Evolutionary conservation across 257 asterid species (phyloP).

Genomic region (Scutellaria baicalensis): DNA sequence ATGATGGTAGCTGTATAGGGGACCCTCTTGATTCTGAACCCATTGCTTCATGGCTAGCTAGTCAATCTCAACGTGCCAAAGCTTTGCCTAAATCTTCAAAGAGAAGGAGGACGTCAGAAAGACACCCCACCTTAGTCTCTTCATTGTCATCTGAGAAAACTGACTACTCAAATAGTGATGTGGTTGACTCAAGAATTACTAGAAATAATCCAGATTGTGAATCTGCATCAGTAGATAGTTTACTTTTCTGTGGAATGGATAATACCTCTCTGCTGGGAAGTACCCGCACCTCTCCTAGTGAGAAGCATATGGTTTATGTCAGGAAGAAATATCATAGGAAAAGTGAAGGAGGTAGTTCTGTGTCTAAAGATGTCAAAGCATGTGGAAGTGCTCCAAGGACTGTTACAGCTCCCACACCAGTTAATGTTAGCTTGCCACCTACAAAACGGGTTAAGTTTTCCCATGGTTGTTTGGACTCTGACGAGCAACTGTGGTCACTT

Average conservation of each 20-base stretch:
- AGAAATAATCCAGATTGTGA: constrained; percentile 27
- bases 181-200: constrained; percentile 22
- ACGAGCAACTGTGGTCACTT: constrained; percentile 31
- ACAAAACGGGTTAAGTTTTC: constrained; percentile 2
- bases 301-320: constrained; percentile 52
- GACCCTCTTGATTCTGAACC: constrained; percentile 74
- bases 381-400: constrained; percentile 19
- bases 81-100: constrained; percentile 47
- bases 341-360: constrained; percentile 20
- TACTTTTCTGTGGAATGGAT: constrained; percentile 21
- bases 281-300: constrained; percentile 23
- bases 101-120: constrained; percentile 38
- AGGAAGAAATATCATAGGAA: constrained; percentile 53
- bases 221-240: constrained; percentile 28
- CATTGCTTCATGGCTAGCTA: constrained; percentile 84
- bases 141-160: constrained; percentile 32
- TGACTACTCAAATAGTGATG: constrained; percentile 25
- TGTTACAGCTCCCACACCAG: constrained; percentile 11
- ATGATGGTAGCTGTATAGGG: constrained; percentile 37
- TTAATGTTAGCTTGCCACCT: constrained; percentile 14
- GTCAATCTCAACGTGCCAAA: constrained; percentile 69
- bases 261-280: constrained; percentile 30
- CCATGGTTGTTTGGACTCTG: constrained; percentile 15
- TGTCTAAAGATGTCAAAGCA: constrained; percentile 30
- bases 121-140: constrained; percentile 29